Percentiles rank a stretch among this genome's conserved stretches.
Evolutionary conservation across 306 rosid species (phyloP).

Genomic region (Inga laurina): DNA sequence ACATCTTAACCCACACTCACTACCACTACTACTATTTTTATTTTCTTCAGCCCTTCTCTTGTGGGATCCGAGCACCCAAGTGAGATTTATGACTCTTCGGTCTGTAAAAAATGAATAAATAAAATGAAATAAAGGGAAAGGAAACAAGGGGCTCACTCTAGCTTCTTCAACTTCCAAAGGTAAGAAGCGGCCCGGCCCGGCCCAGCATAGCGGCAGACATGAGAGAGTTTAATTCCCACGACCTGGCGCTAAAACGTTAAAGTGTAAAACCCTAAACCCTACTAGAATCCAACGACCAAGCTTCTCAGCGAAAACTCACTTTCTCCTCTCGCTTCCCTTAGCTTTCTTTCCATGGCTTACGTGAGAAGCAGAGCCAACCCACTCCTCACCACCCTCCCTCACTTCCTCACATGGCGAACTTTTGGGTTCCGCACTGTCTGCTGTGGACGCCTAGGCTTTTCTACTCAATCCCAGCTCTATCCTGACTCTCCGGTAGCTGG

Average conservation of each 20-base stretch:
- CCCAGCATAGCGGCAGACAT: background rate
- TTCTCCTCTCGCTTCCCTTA: background rate
- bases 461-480: constrained; percentile 50
- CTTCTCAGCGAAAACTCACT: constrained; percentile 23
- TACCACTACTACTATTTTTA: too few species aligned
- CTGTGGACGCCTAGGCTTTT: constrained; percentile 64
- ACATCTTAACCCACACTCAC: too few species aligned
- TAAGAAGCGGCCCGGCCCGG: background rate
- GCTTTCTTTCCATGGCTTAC: constrained; percentile 42
- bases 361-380: constrained; percentile 52
- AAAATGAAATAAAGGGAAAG: background rate
- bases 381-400: constrained; percentile 50
- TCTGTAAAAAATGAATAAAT: too few species aligned
- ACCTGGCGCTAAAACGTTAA: background rate
- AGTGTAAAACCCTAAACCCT: constrained; percentile 42
- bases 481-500: constrained; percentile 38
- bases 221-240: background rate
- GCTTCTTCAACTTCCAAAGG: background rate
- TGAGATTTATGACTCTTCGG: too few species aligned
- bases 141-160: background rate
- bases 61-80: too few species aligned
- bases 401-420: constrained; percentile 53
- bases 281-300: background rate
- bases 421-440: constrained; percentile 55
- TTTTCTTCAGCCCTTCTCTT: too few species aligned